Evolutionary conservation across 768 basidiomycete genomes (phyloP).

Genomic region (Russula compacta): DNA sequence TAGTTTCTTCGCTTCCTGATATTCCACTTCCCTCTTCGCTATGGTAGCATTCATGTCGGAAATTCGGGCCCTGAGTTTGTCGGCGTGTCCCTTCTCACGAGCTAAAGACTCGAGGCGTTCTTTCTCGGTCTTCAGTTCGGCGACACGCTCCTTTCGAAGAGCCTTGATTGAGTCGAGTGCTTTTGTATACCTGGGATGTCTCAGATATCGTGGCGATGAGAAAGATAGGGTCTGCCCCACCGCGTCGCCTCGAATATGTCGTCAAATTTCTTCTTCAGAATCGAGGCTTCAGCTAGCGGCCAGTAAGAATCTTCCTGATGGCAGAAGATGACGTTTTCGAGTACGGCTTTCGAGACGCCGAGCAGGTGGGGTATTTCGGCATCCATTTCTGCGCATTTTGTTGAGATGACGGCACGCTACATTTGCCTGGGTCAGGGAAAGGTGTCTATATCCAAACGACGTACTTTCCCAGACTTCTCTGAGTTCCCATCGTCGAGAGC

Average conservation of each 20-base stretch:
- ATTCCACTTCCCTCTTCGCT: slow-evolving; percentile 60
- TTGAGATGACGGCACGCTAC: slow-evolving; percentile 84
- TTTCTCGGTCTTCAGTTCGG: slow-evolving; percentile 89
- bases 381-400: slow-evolving; percentile 97
- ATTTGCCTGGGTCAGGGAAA: not conserved
- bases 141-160: slow-evolving; percentile 81
- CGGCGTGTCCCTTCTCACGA: slow-evolving; percentile 77
- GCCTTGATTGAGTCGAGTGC: slow-evolving; percentile 87
- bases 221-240: slow-evolving; percentile 31
- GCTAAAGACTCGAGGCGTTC: slow-evolving; percentile 72
- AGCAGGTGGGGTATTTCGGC: slow-evolving; percentile 85
- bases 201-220: not conserved
- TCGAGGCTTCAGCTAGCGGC: slow-evolving; percentile 87
- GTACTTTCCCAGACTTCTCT: slow-evolving; percentile 70
- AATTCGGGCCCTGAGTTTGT: slow-evolving; percentile 66
- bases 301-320: slow-evolving; percentile 99
- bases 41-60: slow-evolving; percentile 52
- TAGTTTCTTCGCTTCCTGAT: slow-evolving; percentile 58
- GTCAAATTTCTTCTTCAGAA: slow-evolving; percentile 97
- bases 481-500: slow-evolving; percentile 57
- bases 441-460: slow-evolving; percentile 19
- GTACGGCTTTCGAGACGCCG: slow-evolving; percentile 95
- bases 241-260: slow-evolving; percentile 99
- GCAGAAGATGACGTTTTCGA: slow-evolving; percentile 99
- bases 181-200: slow-evolving; percentile 74